These are phyloP conservation scores for Pythium biforme DNA, from an alignment of 352 stramenopile genomes.

Conservation along the genomic window DNA sequence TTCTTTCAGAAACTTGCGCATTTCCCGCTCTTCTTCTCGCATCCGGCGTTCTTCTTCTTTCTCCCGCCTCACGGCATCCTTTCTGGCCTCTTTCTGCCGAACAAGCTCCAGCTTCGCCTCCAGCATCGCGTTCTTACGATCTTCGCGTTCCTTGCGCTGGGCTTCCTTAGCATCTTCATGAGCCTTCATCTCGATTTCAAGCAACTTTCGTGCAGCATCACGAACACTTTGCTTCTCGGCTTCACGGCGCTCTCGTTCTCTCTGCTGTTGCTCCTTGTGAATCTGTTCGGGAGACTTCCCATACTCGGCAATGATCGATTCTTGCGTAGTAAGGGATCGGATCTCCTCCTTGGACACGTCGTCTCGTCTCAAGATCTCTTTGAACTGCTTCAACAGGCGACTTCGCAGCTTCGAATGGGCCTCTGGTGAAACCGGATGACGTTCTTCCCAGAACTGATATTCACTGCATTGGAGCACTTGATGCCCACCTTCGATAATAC, in stretches of 20 bases:
- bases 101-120: constrained; percentile 60
- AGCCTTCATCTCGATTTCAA: constrained; percentile 78
- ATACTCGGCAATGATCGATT: constrained; percentile 44
- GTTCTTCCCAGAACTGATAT: constrained; percentile 87
- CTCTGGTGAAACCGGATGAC: constrained; percentile 58
- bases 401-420: constrained; percentile 58
- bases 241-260: constrained; percentile 57
- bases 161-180: constrained; percentile 76
- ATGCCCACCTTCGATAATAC: constrained; percentile 67
- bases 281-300: constrained; percentile 43
- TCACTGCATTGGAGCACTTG: constrained; percentile 60
- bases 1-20: constrained; percentile 63
- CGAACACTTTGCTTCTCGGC: constrained; percentile 70
- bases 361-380: constrained; percentile 38
- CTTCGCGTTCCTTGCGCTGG: constrained; percentile 60
- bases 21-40: constrained; percentile 69
- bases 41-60: constrained; percentile 70
- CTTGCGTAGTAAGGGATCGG: constrained; percentile 40
- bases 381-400: constrained; percentile 57
- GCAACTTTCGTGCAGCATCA: constrained; percentile 59
- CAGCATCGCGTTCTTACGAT: constrained; percentile 67
- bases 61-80: constrained; percentile 55
- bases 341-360: constrained; percentile 41
- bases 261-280: constrained; percentile 29
- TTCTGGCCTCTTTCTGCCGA: constrained; percentile 63